These are phyloP conservation scores for Hypoxylon perforatum DNA, from an alignment of 495 filamentous ascomycete genomes.

Conservation along the genomic window DNA sequence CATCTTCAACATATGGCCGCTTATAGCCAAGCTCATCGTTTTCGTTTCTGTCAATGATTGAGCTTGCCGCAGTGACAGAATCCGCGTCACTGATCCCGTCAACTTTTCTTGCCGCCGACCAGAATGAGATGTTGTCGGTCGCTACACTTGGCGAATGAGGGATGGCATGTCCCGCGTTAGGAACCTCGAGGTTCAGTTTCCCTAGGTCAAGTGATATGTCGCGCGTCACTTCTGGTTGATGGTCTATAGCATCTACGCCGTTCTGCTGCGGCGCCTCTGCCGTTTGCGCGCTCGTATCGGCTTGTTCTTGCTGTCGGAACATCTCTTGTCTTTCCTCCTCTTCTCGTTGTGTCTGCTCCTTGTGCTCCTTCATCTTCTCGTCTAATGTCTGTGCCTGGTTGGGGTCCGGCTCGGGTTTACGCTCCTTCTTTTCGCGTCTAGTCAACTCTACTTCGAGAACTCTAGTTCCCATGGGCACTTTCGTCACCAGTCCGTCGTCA, in stretches of 20 bases:
- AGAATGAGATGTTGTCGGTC: conserved; percentile 44
- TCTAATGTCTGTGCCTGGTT: conserved; percentile 42
- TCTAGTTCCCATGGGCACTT: conserved; percentile 46
- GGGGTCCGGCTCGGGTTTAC: conserved; percentile 44
- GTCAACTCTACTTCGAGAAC: conserved; percentile 53
- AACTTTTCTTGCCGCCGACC: conserved; percentile 39
- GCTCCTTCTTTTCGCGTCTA: conserved; percentile 52
- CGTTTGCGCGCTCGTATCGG: conserved; percentile 1
- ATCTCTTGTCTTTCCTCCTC: conserved; percentile 38
- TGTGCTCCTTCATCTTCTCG: conserved; percentile 46
- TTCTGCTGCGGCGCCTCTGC: conserved; percentile 4
- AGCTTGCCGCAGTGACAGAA: conserved; percentile 43
- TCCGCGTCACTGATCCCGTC: conserved; percentile 31
- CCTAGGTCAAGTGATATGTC: conserved; percentile 20
- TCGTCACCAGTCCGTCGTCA: conserved; percentile 54
- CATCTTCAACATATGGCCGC: conserved; percentile 42
- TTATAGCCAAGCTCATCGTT: conserved; percentile 21
- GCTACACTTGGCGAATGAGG: conserved; percentile 37
- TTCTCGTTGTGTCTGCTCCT: conserved; percentile 38
- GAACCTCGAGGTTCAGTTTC: conserved; percentile 30
- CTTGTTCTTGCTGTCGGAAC: conserved; percentile 21
- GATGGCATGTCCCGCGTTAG: conserved; percentile 1
- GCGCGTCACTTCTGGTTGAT: conserved; percentile 8
- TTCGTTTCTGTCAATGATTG: conserved; percentile 28
- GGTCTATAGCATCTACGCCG: not conserved